Percentiles rank a stretch among this genome's conserved stretches.
These are phyloP conservation scores for Xerocomellus amylosporus DNA, from an alignment of 768 basidiomycete species.

Conservation along the genomic window DNA sequence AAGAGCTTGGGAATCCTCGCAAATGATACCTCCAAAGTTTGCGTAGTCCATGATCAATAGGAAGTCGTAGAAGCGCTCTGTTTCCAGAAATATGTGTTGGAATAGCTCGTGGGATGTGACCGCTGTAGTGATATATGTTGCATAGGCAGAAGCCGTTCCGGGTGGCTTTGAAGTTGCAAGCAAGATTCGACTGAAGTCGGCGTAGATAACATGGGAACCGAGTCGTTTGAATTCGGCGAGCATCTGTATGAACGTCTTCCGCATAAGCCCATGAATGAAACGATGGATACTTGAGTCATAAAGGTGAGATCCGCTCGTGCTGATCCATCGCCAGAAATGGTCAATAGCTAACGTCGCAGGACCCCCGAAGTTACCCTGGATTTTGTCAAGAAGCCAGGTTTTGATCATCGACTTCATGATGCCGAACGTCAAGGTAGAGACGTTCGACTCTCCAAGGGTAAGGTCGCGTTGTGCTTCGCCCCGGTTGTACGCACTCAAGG, in stretches of 20 bases:
- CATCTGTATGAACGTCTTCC: conserved; percentile 95
- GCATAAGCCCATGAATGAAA: conserved; percentile 94
- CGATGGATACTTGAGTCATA: conserved; percentile 92
- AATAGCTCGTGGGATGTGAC: conserved; percentile 95
- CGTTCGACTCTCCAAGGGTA: conserved; percentile 83
- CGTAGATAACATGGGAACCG: conserved; percentile 90
- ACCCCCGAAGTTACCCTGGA: conserved; percentile 61
- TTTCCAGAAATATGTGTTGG: conserved; percentile 84
- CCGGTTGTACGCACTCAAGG: conserved; percentile 83
- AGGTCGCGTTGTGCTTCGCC: conserved; percentile 58
- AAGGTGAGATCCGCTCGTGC: conserved; percentile 77
- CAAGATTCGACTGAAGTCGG: conserved; percentile 87
- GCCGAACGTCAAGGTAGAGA: conserved; percentile 83
- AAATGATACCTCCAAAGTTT: conserved; percentile 88
- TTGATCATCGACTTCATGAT: conserved; percentile 88
- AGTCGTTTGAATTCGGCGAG: conserved; percentile 95
- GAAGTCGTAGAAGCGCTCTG: conserved; percentile 90
- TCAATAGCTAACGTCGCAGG: conserved; percentile 74
- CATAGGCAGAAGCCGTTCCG: conserved; percentile 92
- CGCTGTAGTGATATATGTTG: conserved; percentile 90
- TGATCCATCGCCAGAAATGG: conserved; percentile 98
- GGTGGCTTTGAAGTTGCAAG: conserved; percentile 95
- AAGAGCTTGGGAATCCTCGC: conserved; percentile 68
- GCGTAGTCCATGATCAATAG: conserved; percentile 94
- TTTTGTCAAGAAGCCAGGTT: conserved; percentile 76